These are phyloP conservation scores for Candida pini DNA, from an alignment of 805 yeast species.

Conservation along the genomic window DNA sequence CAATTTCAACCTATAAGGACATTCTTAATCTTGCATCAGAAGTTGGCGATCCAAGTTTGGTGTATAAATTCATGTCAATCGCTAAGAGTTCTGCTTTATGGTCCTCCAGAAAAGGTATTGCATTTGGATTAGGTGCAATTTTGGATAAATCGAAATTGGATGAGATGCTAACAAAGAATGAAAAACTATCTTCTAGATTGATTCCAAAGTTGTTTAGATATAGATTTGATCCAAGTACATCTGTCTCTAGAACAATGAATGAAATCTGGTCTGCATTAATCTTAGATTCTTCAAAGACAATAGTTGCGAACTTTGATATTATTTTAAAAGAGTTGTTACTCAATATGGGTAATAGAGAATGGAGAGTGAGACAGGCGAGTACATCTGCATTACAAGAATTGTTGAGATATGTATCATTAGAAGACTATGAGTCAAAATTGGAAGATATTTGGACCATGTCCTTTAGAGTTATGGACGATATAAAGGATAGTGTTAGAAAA, in stretches of 20 bases:
- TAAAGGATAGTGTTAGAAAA: slow-evolving; percentile 84
- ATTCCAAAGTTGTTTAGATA: slow-evolving; percentile 83
- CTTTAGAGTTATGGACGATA: slow-evolving; percentile 87
- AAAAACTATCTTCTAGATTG: slow-evolving; percentile 49
- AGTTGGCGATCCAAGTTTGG: slow-evolving; percentile 92
- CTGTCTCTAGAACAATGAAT: slow-evolving; percentile 78
- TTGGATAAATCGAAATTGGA: slow-evolving; percentile 74
- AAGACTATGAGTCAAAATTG: slow-evolving; percentile 42
- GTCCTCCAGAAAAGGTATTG: slow-evolving; percentile 91
- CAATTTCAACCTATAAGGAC: slow-evolving; percentile 88
- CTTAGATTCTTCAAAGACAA: slow-evolving; percentile 44
- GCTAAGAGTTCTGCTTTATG: slow-evolving; percentile 85
- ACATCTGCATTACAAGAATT: slow-evolving; percentile 66
- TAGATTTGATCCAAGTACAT: slow-evolving; percentile 73
- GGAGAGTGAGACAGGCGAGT: slow-evolving; percentile 92
- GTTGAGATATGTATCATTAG: slow-evolving; percentile 53
- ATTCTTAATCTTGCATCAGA: slow-evolving; percentile 84
- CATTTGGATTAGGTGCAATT: slow-evolving; percentile 85
- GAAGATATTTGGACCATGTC: slow-evolving; percentile 83
- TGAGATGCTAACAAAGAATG: slow-evolving; percentile 49
- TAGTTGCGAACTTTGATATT: slow-evolving; percentile 46
- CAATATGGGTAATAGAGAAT: slow-evolving; percentile 76
- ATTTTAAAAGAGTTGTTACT: slow-evolving; percentile 60
- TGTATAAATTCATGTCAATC: slow-evolving; percentile 88
- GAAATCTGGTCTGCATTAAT: slow-evolving; percentile 80